A percentile compares a stretch with the other conserved stretches of the same genome.
These are phyloP conservation scores for Mycogone perniciosa DNA, from an alignment of 2,329 filamentous ascomycete genomes.

Conservation along the genomic window DNA sequence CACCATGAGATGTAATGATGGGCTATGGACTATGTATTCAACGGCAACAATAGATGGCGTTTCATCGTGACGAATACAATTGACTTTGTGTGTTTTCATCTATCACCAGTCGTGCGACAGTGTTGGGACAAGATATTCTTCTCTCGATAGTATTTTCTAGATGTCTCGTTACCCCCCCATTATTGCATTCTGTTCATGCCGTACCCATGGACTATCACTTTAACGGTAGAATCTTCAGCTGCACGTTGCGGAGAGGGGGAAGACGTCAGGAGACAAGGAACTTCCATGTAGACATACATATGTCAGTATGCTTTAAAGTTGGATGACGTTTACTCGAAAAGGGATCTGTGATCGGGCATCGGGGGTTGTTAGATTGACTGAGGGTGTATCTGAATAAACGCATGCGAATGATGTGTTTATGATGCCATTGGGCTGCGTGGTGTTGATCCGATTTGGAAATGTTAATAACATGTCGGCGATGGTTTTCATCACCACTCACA, in stretches of 20 bases:
- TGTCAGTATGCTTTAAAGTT: background rate
- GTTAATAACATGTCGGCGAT: too few species aligned
- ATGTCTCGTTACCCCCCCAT: too few species aligned
- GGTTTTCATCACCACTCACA: background rate
- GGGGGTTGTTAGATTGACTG: background rate
- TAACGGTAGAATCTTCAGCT: too few species aligned
- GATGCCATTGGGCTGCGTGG: background rate
- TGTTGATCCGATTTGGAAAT: background rate
- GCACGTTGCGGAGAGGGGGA: too few species aligned
- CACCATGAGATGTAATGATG: background rate
- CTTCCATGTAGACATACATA: too few species aligned
- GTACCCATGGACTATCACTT: too few species aligned
- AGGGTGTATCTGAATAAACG: background rate
- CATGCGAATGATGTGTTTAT: slow-evolving; percentile 4
- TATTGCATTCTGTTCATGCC: too few species aligned
- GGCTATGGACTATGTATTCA: background rate
- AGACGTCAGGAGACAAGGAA: too few species aligned
- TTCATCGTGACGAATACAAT: background rate
- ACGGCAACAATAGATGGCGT: background rate
- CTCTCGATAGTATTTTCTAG: too few species aligned
- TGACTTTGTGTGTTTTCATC: background rate
- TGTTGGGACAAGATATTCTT: too few species aligned
- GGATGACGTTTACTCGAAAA: slow-evolving; percentile 22
- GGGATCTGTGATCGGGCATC: background rate
- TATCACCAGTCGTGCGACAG: too few species aligned